Evolutionary conservation across 306 rosid species (phyloP).

Genomic region (Arachis hypogaea): DNA sequence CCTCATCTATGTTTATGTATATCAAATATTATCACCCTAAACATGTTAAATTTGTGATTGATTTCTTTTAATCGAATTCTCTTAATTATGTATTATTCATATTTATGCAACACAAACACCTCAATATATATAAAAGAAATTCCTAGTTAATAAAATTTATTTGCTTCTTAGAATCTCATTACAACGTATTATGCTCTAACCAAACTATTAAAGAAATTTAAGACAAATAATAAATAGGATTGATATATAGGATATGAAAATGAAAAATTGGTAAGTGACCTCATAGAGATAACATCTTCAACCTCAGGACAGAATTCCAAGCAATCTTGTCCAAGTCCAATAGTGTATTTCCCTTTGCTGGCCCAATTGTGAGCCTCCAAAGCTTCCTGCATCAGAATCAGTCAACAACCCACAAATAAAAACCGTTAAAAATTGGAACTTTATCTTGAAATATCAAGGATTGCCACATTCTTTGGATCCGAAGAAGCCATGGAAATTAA

Average conservation of each 20-base stretch:
- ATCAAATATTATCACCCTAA: neutral
- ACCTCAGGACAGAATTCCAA: constrained; percentile 81
- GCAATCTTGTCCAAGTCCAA: constrained; percentile 91
- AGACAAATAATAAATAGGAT: neutral
- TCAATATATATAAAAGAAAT: neutral
- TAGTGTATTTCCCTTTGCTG: constrained; percentile 84
- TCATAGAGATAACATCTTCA: constrained; percentile 93
- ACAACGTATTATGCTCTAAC: neutral
- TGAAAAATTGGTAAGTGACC: constrained; percentile 46
- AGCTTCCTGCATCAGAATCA: constrained; percentile 55
- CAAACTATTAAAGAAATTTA: neutral
- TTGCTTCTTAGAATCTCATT: neutral
- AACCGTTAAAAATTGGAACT: constrained; percentile 7
- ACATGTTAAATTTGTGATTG: too few species aligned
- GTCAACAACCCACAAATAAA: neutral
- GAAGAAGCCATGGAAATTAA: constrained; percentile 7
- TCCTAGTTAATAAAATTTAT: neutral
- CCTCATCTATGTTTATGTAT: neutral
- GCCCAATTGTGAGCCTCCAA: constrained; percentile 90
- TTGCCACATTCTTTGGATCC: constrained; percentile 61
- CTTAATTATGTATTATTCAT: too few species aligned
- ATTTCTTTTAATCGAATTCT: too few species aligned
- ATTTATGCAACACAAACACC: too few species aligned
- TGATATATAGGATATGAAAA: neutral
- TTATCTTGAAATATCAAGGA: constrained; percentile 46